Percentiles rank a stretch among this genome's conserved stretches.
These are phyloP conservation scores for Spencermartinsiella europaea DNA, from an alignment of 805 yeast genomes.

Conservation along the genomic window DNA sequence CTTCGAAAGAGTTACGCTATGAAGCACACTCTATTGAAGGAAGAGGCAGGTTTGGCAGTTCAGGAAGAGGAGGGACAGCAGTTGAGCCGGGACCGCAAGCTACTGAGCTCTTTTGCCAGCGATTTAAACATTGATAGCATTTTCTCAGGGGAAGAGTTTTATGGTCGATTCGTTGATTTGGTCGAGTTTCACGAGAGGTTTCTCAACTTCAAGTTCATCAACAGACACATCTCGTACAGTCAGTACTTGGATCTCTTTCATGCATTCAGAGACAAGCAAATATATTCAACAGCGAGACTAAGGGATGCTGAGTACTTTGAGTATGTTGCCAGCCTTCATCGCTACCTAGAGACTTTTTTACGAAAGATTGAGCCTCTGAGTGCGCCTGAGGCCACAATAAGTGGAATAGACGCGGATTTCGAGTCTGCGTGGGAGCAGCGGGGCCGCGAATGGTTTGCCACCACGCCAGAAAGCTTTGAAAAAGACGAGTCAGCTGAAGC, in stretches of 20 bases:
- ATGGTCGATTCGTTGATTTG: conserved; percentile 63
- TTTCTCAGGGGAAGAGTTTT: conserved; percentile 56
- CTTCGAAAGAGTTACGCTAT: conserved; percentile 20
- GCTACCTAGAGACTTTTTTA: conserved; percentile 49
- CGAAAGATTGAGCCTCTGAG: conserved; percentile 46
- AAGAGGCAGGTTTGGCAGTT: conserved; percentile 9
- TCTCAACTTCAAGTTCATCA: conserved; percentile 41
- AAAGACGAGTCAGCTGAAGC: no score
- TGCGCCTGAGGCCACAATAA: conserved; percentile 33
- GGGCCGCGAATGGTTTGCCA: conserved; percentile 10
- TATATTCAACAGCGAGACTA: conserved; percentile 22
- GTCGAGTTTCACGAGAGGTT: conserved; percentile 46
- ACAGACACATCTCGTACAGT: conserved; percentile 38
- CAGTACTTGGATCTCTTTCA: conserved; percentile 48
- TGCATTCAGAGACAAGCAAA: conserved; percentile 32
- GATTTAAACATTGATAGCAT: conserved; percentile 44
- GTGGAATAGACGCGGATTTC: conserved; percentile 28
- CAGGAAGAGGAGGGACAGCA: conserved; percentile 16
- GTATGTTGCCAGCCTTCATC: conserved; percentile 43
- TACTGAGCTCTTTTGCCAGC: conserved; percentile 48
- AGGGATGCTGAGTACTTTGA: conserved; percentile 34
- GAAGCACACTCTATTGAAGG: conserved; percentile 15
- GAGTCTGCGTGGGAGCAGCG: conserved; percentile 22
- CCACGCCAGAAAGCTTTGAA: neutral
- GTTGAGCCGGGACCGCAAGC: conserved; percentile 29